Base-by-base conservation (phyloP, 345 rosid genomes). In the Euphorbia lathyris region DNA sequence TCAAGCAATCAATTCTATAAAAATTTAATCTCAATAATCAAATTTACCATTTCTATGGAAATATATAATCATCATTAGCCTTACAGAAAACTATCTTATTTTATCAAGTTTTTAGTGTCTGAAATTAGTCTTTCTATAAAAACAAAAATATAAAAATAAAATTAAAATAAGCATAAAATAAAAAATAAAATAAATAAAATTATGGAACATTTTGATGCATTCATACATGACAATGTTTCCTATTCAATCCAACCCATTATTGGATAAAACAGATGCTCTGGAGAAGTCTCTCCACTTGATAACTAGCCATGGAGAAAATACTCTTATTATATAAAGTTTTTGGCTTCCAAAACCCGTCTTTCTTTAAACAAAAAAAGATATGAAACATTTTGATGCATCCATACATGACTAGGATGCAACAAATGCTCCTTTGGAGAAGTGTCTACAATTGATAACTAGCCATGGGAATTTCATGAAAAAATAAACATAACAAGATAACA, bases 401-500 rank as follows among this genome's bases (percentile, higher is more conserved):
- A 63, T 22, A 23, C 16, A 27, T 42, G 17, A n/a, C 29, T 38
- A 22, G n/a, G 50, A 61, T 38, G 40, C 2, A 4, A 27, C 50
- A 63, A 20, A 42, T 8, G 32, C 66, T 27, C 29, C 48, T 62
- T 32, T 40, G 23, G 32, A 63, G 52, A 40, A 63, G 20, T 14
- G 30, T 38, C 17, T 14, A 63, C 6, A 9, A n/a, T 43, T 14
- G 23, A 64, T 16, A 13, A 8, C 67, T 16, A 64, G 48, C 42
- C 30, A 78, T 43, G 38, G 17, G 55, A 50, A 48, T 45, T 68
- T 53, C 61, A 63, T 53, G 20, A 64, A 43, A 64, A 52, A 25
- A 65, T 6, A 61, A 74, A 61, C 11, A 43, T n/a, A 56, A 70
- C 43, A 67, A 16, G 80, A 58, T 67, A 34, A 29, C 68, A 27